A percentile compares a stretch with the other conserved stretches of the same genome.
Conservation (phyloP, 805 yeast genomes). For the Diddensiella transvaalensis region DNA sequence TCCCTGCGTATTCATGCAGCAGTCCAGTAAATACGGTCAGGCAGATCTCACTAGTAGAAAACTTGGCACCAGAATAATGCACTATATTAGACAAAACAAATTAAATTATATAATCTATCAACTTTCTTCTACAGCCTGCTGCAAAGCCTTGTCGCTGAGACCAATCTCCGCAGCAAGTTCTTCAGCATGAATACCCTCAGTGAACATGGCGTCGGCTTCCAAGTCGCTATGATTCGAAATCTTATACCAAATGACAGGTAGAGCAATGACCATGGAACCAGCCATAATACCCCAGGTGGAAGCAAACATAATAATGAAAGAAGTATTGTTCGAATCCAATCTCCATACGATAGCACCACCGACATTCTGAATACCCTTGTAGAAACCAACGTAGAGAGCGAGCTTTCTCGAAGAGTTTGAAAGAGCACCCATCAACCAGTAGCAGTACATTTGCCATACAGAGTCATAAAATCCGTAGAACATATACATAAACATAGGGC, state of each 20-base stretch:
- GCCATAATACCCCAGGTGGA: slow-evolving; percentile 13
- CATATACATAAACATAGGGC: slow-evolving; percentile 59
- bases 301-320: slow-evolving; percentile 12
- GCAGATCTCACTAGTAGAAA: too few relatives aligned
- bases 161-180: slow-evolving; percentile 11
- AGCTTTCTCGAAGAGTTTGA: slow-evolving; percentile 53
- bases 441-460: slow-evolving; percentile 51
- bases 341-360: slow-evolving; percentile 61
- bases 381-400: slow-evolving; percentile 55
- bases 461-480: slow-evolving; percentile 59
- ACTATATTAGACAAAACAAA: too few relatives aligned
- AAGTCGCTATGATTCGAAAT: slow-evolving; percentile 43
- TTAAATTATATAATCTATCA: too few relatives aligned
- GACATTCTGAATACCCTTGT: slow-evolving; percentile 59
- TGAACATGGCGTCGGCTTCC: slow-evolving; percentile 23
- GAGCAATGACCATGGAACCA: slow-evolving; percentile 14
- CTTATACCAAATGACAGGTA: slow-evolving; percentile 10
- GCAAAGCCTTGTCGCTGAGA: slow-evolving; percentile 2
- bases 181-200: slow-evolving; percentile 18
- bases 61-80: too few relatives aligned
- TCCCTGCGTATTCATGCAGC: too few relatives aligned
- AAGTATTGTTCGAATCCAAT: slow-evolving; percentile 37
- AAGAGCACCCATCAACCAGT: slow-evolving; percentile 56
- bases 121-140: slow-evolving; percentile 1
- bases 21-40: too few relatives aligned